Base-by-base conservation (phyloP, 768 basidiomycete genomes). In the Mycena floridula region DNA sequence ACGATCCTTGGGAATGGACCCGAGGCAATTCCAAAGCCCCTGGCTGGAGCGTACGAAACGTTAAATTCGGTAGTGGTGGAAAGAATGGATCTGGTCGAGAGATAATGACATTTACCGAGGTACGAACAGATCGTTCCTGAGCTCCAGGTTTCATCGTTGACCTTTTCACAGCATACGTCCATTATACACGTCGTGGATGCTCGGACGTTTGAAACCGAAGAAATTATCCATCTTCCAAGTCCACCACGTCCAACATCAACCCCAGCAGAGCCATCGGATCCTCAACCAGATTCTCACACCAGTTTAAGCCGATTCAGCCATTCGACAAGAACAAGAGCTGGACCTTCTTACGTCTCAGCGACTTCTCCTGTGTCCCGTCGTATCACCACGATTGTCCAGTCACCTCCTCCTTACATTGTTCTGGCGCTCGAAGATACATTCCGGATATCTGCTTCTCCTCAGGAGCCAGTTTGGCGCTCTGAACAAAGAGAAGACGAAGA, bases 81-180 rank as follows among this genome's bases (percentile, higher is more conserved):
- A 58, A 65, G 20, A 61, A 62, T 42, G 72, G 66, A 47, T 62
- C 64, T 12, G 76, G 79, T 21, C 75, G 77, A 49, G 93, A 95
- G 61, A 61, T 93, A 1, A 78, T 95, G 77, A 82, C 80, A 0
- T 96, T 93, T 63, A 90, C 92, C 13, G 92, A 94, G 80, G 90
- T 91, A 49, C 44, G 77, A 50, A 43, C 22, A 27, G 32, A 26
- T 42, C 23, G 21, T 36, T 30, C 8, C 18, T 37, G 40, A 23
- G 38, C 24, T 25, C 16, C 20, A 8, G 37, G 15, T 3, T 36
- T 13, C 26, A 23, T 18, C 3, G 35, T 26, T 45, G 15, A 44
- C 39, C 11, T 40, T 38, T 39, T 15, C 9, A 18, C 52, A 93
- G 88, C 91, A 95, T 58, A 87, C 88, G 2, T 83, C 77, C 24